Evolutionary conservation across 2,329 filamentous ascomycete genomes (phyloP), one percentile per base, ranked within the genome.

Genomic region (Blastomyces silverae): DNA sequence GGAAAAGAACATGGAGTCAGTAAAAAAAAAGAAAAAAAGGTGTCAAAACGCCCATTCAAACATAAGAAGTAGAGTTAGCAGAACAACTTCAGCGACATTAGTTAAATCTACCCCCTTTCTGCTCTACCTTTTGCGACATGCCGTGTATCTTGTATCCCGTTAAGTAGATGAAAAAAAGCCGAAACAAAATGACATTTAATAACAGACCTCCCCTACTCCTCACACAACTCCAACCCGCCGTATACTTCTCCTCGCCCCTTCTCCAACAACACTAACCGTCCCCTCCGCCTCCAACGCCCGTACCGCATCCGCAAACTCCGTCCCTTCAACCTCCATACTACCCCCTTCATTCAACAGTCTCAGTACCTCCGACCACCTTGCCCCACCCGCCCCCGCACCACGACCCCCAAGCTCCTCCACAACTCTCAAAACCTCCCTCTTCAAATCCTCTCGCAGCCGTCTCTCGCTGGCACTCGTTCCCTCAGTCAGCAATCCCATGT

Each of bases 401-500:
- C 81, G 79, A 28, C 87, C 82, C 3, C 88, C 87, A 79, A 96
- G 84, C 70, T 96, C 92, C 73, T 97, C 93, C 15, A 99, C 77
- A 25, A 92, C 80, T 44, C 79, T 80, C 44, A 96, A 75, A 0
- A 96, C 82, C 0, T 89, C 92, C 64, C 84, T 85, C 82, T 95
- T 96, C 72, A 99, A 80, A 75, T 97, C 92, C 50, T 89, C 87
- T 74, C 88, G 89, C 68, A 91, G 83, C 74, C 90, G 87, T 61
- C 94, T 83, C 76, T 97, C 94, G n/a, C 87, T 87, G 0, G 91
- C 87, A 70, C 89, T 92, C 1, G 91, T 95, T n/a, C 94, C 94
- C 74, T 97, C 94, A 0, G 92, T 97, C 67, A 99, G 82, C 60
- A 99, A 81, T 64, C 90, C 89, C 94, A 99, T 97, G 75, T 99